phyloP scores from a whole-genome alignment of 2,329 filamentous ascomycete species.

The Nemania bipapillata region DNA sequence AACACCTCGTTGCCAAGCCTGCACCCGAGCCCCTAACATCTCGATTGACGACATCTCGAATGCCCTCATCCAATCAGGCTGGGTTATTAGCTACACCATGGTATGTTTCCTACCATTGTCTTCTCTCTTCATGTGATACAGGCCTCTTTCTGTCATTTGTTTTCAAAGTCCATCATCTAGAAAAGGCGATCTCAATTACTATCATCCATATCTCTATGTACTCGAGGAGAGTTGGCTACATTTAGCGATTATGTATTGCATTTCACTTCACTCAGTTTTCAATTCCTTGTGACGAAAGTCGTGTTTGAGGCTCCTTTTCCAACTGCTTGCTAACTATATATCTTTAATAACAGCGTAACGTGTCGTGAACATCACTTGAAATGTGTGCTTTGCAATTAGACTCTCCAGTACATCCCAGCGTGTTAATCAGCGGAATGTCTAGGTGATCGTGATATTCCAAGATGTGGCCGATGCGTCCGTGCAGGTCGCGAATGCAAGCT shows the following conservation, averaged over 20 bases:
- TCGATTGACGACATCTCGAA: constrained; percentile 45
- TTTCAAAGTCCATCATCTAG: not conserved
- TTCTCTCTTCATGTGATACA: not conserved
- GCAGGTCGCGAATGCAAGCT: constrained; percentile 51
- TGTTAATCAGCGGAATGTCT: constrained; percentile 43
- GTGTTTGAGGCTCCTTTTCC: constrained; percentile 1
- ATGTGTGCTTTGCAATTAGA: constrained; percentile 51
- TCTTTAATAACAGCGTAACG: constrained; percentile 54
- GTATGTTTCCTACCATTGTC: constrained; percentile 38
- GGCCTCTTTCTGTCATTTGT: not conserved
- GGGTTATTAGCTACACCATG: constrained; percentile 52
- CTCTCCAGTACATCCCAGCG: not conserved
- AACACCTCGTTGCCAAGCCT: constrained; percentile 22
- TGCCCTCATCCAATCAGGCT: constrained; percentile 50
- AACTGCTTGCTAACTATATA: constrained; percentile 37
- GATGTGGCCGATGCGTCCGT: constrained; percentile 49
- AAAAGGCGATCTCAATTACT: no score
- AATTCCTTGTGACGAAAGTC: not conserved
- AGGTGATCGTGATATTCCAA: constrained; percentile 56
- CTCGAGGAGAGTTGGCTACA: not conserved
- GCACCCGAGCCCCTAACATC: constrained; percentile 5
- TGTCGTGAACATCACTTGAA: constrained; percentile 62
- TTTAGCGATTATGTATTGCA: not conserved
- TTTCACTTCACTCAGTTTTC: not conserved
- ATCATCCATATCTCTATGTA: not conserved